Base-by-base conservation (phyloP, 441 rosid species). In the Sinapis alba region DNA sequence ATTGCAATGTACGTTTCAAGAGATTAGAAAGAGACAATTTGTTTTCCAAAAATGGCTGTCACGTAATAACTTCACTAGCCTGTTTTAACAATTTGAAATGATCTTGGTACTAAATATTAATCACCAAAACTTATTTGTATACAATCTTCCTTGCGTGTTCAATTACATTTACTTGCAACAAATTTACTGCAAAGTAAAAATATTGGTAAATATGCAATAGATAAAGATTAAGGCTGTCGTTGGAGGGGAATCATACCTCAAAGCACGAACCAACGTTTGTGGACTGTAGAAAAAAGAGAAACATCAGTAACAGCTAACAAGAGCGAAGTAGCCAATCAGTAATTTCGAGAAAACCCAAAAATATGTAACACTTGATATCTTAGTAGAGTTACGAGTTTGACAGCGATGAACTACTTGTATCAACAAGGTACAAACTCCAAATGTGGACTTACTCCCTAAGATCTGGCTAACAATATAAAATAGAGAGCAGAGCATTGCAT, bases 211-310 rank as follows among this genome's bases (percentile, higher is more conserved):
- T 34, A 51, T 61, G 38, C 38, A 18, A 60, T 19, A 66, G 61
- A 72, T 9, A 62, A 67, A 77, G 56, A 56, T 41, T 20, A 72
- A 61, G 41, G 7, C 53, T 27, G 65, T 32, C 38, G 28, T 15
- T 13, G 32, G 57, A 7, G 26, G n/a, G 34, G 18, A 60, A 61
- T 61, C 86, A 79, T 85, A 96, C 99, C 99, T 96, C 77, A 96
- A 76, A 75, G 97, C 97, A 85, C 98, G 99, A 75, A 96, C 99
- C 84, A 96, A 78, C 20, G 98, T 96, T 84, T 93, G 98, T 68
- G 99, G 98, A 86, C 99, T 96, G 91, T 91, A 86, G 79, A 78
- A 77, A 57, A 77, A 36, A 62, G 36, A 72, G 56, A 16, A 7
- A 56, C 47, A 69, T 71, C 47, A 51, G 68, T 45, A 5, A 11